Base-by-base conservation (phyloP, 2,329 filamentous ascomycete species). In the Microcera coccophila region DNA sequence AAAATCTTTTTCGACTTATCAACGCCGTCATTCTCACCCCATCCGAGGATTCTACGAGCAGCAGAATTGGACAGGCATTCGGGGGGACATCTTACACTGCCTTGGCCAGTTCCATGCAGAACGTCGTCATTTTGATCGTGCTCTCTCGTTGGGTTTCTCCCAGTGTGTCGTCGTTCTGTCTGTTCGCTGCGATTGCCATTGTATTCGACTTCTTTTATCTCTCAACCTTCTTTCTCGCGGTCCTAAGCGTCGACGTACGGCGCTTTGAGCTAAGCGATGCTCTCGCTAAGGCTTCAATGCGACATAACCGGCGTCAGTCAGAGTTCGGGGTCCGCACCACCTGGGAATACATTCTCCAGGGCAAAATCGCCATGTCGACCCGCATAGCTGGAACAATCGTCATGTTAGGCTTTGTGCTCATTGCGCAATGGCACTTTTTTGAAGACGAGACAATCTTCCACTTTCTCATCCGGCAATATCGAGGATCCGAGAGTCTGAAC, bases 381-480 rank as follows among this genome's bases (percentile, higher is more conserved):
- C 76, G 87, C 21, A 81, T 90, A 52, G 85, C 85, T 3, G 86
- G 87, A 1, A 86, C 85, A 0, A 74, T 84, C 11, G 81, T 89
- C 21, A 82, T 88, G 62, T 68, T 88, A 17, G 81, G 80, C 2
- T 87, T 89, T 50, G 77, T 90, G 5, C 59, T 89, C 14, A 79
- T 84, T 33, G 79, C 87, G 1, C 87, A 90, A 53, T 87, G 82
- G 74, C 87, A 90, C 57, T 90, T 90, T 52, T 85, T 86, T 49
- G 82, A 84, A 35, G 75, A 75, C 36, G 74, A 75, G 40, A 74
- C 72, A 36, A 53, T 75, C 9, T 41, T 60, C 11, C 52, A 60
- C 24, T 56, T 59, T 29, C 34, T 62, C 16, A 34, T 48, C n/a
- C 54, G 57, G 10, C 32, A 61, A n/a, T 55, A 52, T 41, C 52